Evolutionary conservation across 2,329 filamentous ascomycete species (phyloP), one percentile per base, ranked within the genome.

Genomic region (Botrytis aclada): DNA sequence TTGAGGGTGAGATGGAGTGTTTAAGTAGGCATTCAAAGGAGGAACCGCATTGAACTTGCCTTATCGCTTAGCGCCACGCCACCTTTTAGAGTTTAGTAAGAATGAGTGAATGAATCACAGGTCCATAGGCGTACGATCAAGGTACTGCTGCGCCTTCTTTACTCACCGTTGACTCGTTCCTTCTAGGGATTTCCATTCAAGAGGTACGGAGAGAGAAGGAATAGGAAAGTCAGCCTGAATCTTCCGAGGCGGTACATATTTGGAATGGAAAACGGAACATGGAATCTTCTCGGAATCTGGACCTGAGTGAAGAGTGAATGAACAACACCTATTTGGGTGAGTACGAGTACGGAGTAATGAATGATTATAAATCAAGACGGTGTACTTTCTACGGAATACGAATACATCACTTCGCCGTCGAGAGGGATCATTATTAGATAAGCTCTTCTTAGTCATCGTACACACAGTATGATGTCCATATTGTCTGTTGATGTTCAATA

Each of bases 1-100:
- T 72, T 22, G 58, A 77, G 78, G 79, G 76, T 79, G 76, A 74
- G 77, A 76, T 34, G 58, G 62, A 37, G 39, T 62, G 39, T 45
- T 74, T 75, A 72, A 73, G 72, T 72, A 72, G 71, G 72, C 67
- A 47, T 14, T 51, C 18, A 45, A 65, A n/a, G 61, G 70, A 39
- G 63, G 22, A 20, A 71, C 18, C 37, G 60, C 37, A 56, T 51
- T 56, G 25, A 67, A 39, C 61, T 39, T 70, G 61, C 45, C 70
- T 71, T 66, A 66, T 71, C 70, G 70, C 61, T 71, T 71, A 71
- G 70, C 61, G 70, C 29, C 47, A 37, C 70, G 70, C 70, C 70
- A 71, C 70, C 45, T 56, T 56, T 56, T 56, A 18, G 32, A 6
- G 37, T 43, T 34, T 66, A 20, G 18, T 32, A 10, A 22, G n/a